These are phyloP conservation scores for Penicillium maclennaniae DNA, from an alignment of 495 filamentous ascomycete genomes.

Conservation along the genomic window DNA sequence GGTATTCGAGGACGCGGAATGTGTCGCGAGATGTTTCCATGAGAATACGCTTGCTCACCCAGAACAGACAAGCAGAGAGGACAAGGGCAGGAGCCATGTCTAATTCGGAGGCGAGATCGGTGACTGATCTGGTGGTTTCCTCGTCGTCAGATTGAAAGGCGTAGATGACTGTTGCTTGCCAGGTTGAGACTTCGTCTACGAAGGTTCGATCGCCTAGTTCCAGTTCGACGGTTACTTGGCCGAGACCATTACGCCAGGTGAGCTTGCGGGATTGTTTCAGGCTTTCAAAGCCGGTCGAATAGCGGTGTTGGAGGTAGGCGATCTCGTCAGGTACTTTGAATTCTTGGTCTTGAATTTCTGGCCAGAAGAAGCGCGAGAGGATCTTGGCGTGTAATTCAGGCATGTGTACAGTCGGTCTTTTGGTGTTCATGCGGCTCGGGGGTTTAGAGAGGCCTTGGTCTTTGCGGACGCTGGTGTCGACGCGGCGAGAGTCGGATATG, in stretches of 20 bases:
- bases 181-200: slow-evolving; percentile 70
- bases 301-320: slow-evolving; percentile 58
- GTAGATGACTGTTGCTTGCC: slow-evolving; percentile 87
- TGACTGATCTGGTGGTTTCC: slow-evolving; percentile 48
- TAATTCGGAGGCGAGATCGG: slow-evolving; percentile 59
- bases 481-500: slow-evolving; percentile 75
- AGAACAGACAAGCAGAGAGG: slow-evolving; percentile 75
- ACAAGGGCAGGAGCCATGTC: slow-evolving; percentile 76
- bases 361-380: slow-evolving; percentile 93
- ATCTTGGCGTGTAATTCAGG: slow-evolving; percentile 75
- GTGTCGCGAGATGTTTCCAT: slow-evolving; percentile 49
- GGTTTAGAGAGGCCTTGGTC: slow-evolving; percentile 34
- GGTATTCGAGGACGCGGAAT: slow-evolving; percentile 62
- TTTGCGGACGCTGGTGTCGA: slow-evolving; percentile 61
- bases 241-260: slow-evolving; percentile 79
- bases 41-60: slow-evolving; percentile 77
- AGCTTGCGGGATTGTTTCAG: slow-evolving; percentile 81
- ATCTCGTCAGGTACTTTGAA: slow-evolving; percentile 70
- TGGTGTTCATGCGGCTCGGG: background rate
- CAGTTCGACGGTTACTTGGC: slow-evolving; percentile 74
- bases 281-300: slow-evolving; percentile 70
- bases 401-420: background rate
- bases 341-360: slow-evolving; percentile 68
- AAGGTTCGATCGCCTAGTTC: slow-evolving; percentile 79
- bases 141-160: slow-evolving; percentile 60